Evolutionary conservation across 768 basidiomycete species (phyloP), one percentile per base, ranked within the genome.

Genomic region (Stropharia rugosoannulata): DNA sequence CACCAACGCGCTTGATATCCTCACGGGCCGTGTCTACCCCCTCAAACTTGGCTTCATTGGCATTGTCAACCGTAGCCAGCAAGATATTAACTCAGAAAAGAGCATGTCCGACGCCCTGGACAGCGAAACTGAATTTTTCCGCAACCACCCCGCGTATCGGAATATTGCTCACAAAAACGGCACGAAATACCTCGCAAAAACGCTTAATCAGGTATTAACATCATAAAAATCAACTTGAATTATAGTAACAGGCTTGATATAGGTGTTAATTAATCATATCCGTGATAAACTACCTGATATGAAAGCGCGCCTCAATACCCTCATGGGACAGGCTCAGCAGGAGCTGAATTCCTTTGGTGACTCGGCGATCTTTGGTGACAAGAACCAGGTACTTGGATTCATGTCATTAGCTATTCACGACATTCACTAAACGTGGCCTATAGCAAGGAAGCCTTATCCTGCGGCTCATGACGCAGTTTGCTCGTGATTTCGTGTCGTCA

Each of bases 281-380:
- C 86, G 97, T 56, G 97, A 99, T 66, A 99, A 98, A 72, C 80
- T 99, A 37, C 97, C 97, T 0, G 97, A 99, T 71, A 98, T 99
- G 97, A 99, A 99, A 71, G 97, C 97, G 13, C 82, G 95, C 16
- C 75, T 99, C 57, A 99, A 98, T 68, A 99, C 97, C 2, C 75
- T 98, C 19, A 98, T 98, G 93, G 95, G 96, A 13, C 97, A 99
- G 74, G 94, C 97, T 7, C 96, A 98, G 67, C 97, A 99, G 70
- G 97, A 99, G 70, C 82, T 99, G 41, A 93, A 93, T 72, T 89
- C 95, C 4, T 98, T 97, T 66, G 97, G 97, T 16, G 97, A 97
- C 66, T 82, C 91, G 10, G 93, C 93, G 2, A 82, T 93, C 65
- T 90, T 91, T 58, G 96, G 94, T 5, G 95, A 95, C 75, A 86